Evolutionary conservation across 2,329 filamentous ascomycete genomes (phyloP).

Genomic region (Trichophyton verrucosum): DNA sequence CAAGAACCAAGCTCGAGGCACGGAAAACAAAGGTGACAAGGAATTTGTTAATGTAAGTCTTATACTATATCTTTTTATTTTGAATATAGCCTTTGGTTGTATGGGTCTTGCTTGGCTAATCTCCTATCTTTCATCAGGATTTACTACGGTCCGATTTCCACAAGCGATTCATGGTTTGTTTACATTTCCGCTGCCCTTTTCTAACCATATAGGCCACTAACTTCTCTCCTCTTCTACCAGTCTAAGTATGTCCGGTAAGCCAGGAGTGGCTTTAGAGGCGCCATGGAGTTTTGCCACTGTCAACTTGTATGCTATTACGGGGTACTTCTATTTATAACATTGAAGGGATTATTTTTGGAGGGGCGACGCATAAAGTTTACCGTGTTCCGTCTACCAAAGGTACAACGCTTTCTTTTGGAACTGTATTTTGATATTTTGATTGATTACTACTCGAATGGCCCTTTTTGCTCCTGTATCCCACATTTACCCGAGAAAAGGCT

Average conservation of each 20-base stretch:
- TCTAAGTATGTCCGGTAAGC: constrained; percentile 13
- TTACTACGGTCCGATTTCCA: constrained; percentile 91
- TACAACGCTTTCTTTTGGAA: background rate
- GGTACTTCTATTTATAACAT: background rate
- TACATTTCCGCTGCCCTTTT: background rate
- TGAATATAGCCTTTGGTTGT: background rate
- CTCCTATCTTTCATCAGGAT: constrained; percentile 44
- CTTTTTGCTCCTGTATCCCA: background rate
- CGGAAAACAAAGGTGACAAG: constrained; percentile 82
- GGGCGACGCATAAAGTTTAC: constrained; percentile 1
- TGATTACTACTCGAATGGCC: background rate
- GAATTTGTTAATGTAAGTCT: constrained; percentile 79
- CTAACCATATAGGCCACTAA: background rate
- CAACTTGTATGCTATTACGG: background rate
- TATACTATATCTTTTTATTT: background rate
- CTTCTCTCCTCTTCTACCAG: constrained; percentile 2
- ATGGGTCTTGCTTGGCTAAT: constrained; percentile 7
- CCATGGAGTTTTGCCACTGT: constrained; percentile 1
- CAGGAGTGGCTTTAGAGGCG: constrained; percentile 1
- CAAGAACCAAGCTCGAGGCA: constrained; percentile 94
- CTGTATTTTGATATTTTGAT: background rate
- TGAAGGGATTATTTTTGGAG: background rate
- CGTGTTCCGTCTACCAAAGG: background rate
- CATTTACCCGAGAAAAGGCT: background rate
- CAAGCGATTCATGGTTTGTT: constrained; percentile 70